A percentile compares a stretch with the other conserved stretches of the same genome.
phyloP scores from a whole-genome alignment of 192 early-diverging fungal species.

The Spinellus fusiger region DNA sequence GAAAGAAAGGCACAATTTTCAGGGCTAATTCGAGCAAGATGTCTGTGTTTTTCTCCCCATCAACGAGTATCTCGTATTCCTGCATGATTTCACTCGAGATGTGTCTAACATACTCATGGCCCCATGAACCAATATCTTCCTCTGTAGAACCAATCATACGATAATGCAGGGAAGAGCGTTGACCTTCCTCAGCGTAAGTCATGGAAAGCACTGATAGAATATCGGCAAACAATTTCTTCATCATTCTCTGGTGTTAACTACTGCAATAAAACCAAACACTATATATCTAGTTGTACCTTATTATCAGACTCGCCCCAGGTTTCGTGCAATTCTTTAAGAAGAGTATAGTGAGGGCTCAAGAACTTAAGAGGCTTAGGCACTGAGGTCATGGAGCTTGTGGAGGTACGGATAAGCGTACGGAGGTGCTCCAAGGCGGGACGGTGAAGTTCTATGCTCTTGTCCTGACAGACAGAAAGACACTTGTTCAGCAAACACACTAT shows the following conservation, averaged over 20 bases:
- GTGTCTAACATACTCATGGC: conserved; percentile 98
- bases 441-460: conserved; percentile 70
- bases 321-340: conserved; percentile 62
- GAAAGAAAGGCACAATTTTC: conserved; percentile 89
- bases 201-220: conserved; percentile 96
- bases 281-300: conserved; percentile 51
- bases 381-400: conserved; percentile 98
- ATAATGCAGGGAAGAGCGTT: conserved; percentile 82
- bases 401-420: conserved; percentile 84
- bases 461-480: conserved; percentile 42
- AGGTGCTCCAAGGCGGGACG: conserved; percentile 83
- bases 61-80: conserved; percentile 67
- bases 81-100: conserved; percentile 84
- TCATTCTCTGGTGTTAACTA: not conserved
- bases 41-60: conserved; percentile 57
- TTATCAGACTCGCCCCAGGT: conserved; percentile 68
- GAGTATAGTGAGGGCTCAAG: conserved; percentile 78
- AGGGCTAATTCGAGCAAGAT: conserved; percentile 69
- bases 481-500: too few relatives aligned
- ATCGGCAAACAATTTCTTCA: conserved; percentile 74
- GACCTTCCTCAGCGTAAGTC: conserved; percentile 87
- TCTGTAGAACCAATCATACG: conserved; percentile 75
- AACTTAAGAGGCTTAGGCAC: conserved; percentile 99
- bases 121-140: conserved; percentile 85
- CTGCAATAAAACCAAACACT: not conserved